Conservation (phyloP, 345 rosid genomes). For the rapeseed (Brassica napus) region DNA sequence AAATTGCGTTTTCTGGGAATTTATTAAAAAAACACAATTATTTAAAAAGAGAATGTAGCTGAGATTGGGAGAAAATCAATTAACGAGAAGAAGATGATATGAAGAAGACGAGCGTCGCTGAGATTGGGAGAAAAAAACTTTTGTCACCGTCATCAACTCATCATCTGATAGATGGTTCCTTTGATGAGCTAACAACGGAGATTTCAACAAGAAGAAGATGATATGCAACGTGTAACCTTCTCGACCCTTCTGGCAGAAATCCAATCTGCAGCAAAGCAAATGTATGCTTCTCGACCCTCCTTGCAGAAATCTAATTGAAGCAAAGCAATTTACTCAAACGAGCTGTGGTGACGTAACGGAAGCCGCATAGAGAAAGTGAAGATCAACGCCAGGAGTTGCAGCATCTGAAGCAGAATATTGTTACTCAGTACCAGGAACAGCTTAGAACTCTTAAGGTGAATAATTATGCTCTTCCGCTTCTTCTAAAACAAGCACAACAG, state of each 20-base stretch:
- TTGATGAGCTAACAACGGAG: slow-evolving; percentile 13
- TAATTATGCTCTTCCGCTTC: slow-evolving; percentile 74
- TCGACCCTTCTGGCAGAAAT: slow-evolving; percentile 45
- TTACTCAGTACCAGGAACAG: slow-evolving; percentile 79
- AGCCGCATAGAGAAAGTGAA: slow-evolving; percentile 66
- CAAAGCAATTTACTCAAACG: slow-evolving; percentile 73
- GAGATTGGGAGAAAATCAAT: too few species aligned
- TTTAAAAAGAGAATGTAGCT: too few species aligned
- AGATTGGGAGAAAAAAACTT: too few species aligned
- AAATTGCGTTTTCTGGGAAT: too few species aligned
- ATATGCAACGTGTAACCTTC: slow-evolving; percentile 60
- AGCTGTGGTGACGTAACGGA: slow-evolving; percentile 79
- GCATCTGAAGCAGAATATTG: slow-evolving; percentile 63
- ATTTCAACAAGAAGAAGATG: slow-evolving; percentile 49
- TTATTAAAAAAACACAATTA: too few species aligned
- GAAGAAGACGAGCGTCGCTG: too few species aligned
- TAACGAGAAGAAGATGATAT: too few species aligned
- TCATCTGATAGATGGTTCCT: too few species aligned
- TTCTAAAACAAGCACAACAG: slow-evolving; percentile 58
- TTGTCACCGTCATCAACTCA: too few species aligned
- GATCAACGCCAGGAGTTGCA: slow-evolving; percentile 64
- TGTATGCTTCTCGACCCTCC: slow-evolving; percentile 45
- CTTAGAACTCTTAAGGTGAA: slow-evolving; percentile 78
- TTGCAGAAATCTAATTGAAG: slow-evolving; percentile 25
- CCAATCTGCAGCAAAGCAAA: slow-evolving; percentile 51